Base-by-base conservation (phyloP, 1,139 yeast species). In the Blastobotrys aristatus region DNA sequence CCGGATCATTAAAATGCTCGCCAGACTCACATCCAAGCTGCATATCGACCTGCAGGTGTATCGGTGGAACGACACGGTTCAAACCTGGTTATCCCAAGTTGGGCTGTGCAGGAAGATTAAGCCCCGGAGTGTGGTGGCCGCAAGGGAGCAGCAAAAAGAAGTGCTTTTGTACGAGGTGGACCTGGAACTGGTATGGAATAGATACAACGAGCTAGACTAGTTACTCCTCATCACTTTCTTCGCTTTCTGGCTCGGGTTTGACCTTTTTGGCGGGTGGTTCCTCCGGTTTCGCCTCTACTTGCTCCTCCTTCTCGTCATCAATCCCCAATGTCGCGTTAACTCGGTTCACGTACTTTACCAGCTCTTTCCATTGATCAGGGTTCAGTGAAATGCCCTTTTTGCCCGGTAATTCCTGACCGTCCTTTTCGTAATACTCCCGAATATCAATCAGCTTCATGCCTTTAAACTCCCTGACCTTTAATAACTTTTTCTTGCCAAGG, bases 301-400 rank as follows among this genome's bases (percentile, higher is more conserved):
- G 24, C 22, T 17, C 38, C 20, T 40, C 47, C 30, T 37, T 17
- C 14, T 38, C 35, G 14, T 21, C 16, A 10, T 36, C 42, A n/a
- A n/a, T n/a, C n/a, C 18, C 4, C 17, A 32, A 13, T 17, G 18
- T 70, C 77, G 44, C 79, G 72, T 35, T 35, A 39, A 88, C 80
- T 49, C 75, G 73, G n/a, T 71, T 75, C n/a, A 72, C 66, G 39
- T 74, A 69, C 31, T 72, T 76, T 46, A 81, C 56, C 38, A 88
- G 66, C 47, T 69, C 72, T 41, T 68, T 69, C 85, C 94, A 88
- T 31, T 76, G 74, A 18, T 80, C 94, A 55, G 76, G 80, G 0
- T 89, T 82, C 49, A 88, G 67, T 1, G 95, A 79, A 24, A 88
- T 85, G 0, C 96, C 96, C 71, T 88, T 88, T 60, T 80, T 82